Evolutionary conservation across 257 asterid species (phyloP), one percentile per base, ranked within the genome.

Genomic region (Nicotiana tabacum): DNA sequence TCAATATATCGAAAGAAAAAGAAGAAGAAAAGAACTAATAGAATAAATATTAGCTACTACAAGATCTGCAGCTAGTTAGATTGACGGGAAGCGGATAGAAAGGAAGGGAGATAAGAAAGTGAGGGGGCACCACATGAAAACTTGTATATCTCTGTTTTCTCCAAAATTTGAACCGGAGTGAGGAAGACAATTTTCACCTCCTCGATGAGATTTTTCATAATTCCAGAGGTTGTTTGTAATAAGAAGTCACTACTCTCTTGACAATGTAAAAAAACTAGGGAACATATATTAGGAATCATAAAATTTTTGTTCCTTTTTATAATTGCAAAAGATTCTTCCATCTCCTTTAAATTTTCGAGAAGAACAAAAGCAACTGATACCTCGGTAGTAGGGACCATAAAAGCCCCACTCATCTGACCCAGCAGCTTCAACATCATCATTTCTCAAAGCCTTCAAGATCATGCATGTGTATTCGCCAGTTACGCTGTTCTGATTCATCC

Each of bases 381-480:
- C 97, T 90, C 89, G 91, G 89, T 90, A 90, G 64, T 86, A 92
- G 39, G 92, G 97, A 83, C 92, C 90, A 78, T 93, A 85, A 88
- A 93, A 94, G 58, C 93, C 93, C 92, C 92, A 90, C 43, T 84
- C 85, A 85, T 90, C 93, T 0, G 93, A 88, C 69, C 85, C 93
- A 86, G 77, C 82, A 74, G 89, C 89, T 87, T 93, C 94, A 84
- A 93, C 90, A 46, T 93, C 98, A 82, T 94, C 98, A 85, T 85
- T 90, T 62, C 89, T 91, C 78, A 96, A 86, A 64, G 98, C 90
- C 90, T 88, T 93, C 89, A 96, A 87, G 85, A 92, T 86, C 99
- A 96, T 96, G 90, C 98, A 94, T 37, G 97, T 88, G 82, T 96
- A 92, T 84, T 96, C 99, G 35, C 99, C 99, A 55, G 98, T 96